These are phyloP conservation scores for Solanum sitiens DNA, from an alignment of 257 asterid species.

Conservation along the genomic window DNA sequence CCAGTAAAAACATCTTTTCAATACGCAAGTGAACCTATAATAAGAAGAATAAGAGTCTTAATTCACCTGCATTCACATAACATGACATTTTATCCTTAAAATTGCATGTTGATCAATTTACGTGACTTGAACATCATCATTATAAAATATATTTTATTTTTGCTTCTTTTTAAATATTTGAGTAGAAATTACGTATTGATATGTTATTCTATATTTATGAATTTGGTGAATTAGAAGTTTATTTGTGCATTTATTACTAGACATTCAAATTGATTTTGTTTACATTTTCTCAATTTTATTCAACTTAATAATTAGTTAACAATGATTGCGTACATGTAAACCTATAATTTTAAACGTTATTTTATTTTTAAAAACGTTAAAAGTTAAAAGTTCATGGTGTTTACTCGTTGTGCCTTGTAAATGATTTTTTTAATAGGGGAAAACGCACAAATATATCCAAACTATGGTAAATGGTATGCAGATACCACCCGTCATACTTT, in stretches of 20 bases:
- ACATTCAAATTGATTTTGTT: not conserved
- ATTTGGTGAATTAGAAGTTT: not conserved
- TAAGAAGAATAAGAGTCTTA: not conserved
- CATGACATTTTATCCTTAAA: too few species aligned
- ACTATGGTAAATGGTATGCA: too few species aligned
- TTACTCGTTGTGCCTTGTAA: not conserved
- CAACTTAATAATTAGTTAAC: not conserved
- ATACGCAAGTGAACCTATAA: too few species aligned
- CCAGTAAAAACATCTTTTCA: too few species aligned
- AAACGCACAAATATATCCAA: too few species aligned
- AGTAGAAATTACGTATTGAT: not conserved
- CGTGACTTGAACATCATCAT: not conserved
- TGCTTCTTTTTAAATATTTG: not conserved
- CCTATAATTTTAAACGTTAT: not conserved
- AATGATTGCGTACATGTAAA: not conserved
- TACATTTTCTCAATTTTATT: not conserved
- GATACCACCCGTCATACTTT: too few species aligned
- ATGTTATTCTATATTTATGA: not conserved
- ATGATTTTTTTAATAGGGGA: not conserved
- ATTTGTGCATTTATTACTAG: not conserved
- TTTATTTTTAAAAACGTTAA: not conserved
- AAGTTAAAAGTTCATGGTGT: not conserved
- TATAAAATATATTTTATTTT: not conserved
- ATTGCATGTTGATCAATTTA: not conserved
- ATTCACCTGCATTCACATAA: too few species aligned